A percentile compares a stretch with the other conserved stretches of the same genome.
Evolutionary conservation across 805 yeast species (phyloP).

Genomic region (Sugiyamaella boreocaroliniensis): DNA sequence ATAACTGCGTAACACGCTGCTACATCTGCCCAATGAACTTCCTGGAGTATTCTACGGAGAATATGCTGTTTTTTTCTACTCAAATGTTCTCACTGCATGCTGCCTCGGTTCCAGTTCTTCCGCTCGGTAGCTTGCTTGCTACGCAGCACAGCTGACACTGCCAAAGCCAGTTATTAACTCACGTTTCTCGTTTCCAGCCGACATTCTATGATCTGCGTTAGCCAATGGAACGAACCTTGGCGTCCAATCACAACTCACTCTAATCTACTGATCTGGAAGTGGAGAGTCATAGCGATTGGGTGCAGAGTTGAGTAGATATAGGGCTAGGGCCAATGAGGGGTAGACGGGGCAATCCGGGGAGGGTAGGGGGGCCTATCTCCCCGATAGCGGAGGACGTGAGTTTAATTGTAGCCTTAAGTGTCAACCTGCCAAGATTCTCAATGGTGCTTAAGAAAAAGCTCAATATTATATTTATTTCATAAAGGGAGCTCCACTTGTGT

Average conservation of each 20-base stretch:
- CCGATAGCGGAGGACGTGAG: not conserved
- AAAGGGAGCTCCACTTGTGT: too few species aligned
- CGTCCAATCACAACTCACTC: not conserved
- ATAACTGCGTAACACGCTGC: too few species aligned
- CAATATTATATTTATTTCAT: too few species aligned
- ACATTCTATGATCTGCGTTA: slow-evolving; percentile 1
- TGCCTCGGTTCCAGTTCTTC: not conserved
- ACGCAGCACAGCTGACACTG: not conserved
- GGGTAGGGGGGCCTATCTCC: not conserved
- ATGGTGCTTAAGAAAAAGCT: too few species aligned
- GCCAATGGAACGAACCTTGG: not conserved
- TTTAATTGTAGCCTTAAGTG: too few species aligned
- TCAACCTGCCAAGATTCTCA: too few species aligned
- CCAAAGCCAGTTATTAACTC: not conserved
- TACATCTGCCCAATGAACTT: too few species aligned
- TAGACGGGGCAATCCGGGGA: not conserved
- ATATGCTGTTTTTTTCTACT: too few species aligned
- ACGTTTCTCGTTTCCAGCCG: slow-evolving; percentile 3
- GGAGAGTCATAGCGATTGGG: not conserved
- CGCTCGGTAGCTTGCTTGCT: not conserved
- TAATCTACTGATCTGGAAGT: not conserved
- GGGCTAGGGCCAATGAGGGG: not conserved
- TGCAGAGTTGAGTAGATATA: not conserved
- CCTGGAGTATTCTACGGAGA: too few species aligned
- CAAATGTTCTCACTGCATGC: too few species aligned